These are phyloP conservation scores for Aspergillus viridinutans DNA, from an alignment of 2,329 filamentous ascomycete genomes.

Conservation along the genomic window DNA sequence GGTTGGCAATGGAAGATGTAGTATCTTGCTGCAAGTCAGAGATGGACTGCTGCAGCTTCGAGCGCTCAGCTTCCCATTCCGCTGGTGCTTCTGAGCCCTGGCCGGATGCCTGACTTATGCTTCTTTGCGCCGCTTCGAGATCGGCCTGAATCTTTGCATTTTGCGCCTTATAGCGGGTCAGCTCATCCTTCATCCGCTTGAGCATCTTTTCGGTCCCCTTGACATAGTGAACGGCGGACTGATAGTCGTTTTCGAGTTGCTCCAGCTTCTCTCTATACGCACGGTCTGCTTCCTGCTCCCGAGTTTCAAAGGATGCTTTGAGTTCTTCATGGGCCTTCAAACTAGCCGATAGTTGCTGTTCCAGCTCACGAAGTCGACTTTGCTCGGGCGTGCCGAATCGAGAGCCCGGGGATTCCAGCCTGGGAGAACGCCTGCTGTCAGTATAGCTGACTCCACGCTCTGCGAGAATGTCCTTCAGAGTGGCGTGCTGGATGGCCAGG, in stretches of 20 bases:
- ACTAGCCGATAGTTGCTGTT: constrained; percentile 76
- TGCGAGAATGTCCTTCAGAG: constrained; percentile 84
- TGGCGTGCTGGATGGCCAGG: constrained; percentile 83
- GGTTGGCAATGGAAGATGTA: constrained; percentile 57
- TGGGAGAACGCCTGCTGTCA: constrained; percentile 63
- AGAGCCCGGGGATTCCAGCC: constrained; percentile 68
- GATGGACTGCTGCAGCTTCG: constrained; percentile 64
- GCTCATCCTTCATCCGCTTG: constrained; percentile 95
- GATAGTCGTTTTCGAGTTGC: constrained; percentile 94
- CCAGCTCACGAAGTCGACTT: constrained; percentile 74
- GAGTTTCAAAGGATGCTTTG: constrained; percentile 69
- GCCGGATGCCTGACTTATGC: constrained; percentile 37
- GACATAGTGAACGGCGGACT: constrained; percentile 95
- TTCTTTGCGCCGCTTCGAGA: constrained; percentile 63
- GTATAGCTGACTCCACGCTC: constrained; percentile 83
- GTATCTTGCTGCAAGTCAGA: constrained; percentile 66
- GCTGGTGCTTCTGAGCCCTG: constrained; percentile 44
- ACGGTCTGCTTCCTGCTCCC: constrained; percentile 80
- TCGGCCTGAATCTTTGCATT: constrained; percentile 80
- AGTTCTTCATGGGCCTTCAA: constrained; percentile 80
- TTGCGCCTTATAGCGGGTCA: constrained; percentile 85
- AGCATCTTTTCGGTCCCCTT: constrained; percentile 99
- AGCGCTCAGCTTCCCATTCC: constrained; percentile 73
- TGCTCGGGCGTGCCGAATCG: constrained; percentile 75
- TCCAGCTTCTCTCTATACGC: constrained; percentile 89